Evolutionary conservation across 1,139 yeast genomes (phyloP).

Genomic region (Hemisphaericaspora xylofermentans): DNA sequence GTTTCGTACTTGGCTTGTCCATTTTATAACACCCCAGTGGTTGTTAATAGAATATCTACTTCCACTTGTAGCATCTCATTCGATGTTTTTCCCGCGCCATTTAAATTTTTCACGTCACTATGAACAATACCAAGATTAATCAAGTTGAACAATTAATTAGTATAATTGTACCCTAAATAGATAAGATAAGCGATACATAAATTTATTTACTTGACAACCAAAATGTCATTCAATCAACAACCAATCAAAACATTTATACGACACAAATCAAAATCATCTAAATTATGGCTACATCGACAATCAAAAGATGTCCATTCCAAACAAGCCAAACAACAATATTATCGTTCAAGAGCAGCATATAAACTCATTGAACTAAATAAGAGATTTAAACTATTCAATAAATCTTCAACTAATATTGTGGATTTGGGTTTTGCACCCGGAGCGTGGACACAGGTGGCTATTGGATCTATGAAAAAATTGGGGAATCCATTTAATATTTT

Average conservation of each 20-base stretch:
- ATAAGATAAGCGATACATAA: neutral
- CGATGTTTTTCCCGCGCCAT: too few relatives aligned
- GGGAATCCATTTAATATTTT: constrained; percentile 22
- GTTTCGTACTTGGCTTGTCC: too few relatives aligned
- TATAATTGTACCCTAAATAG: too few relatives aligned
- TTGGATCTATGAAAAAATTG: constrained; percentile 22
- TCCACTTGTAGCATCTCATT: too few relatives aligned
- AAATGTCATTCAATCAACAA: neutral
- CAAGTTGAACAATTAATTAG: too few relatives aligned
- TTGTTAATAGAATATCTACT: too few relatives aligned
- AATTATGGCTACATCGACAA: constrained; percentile 75
- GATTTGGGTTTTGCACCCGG: constrained; percentile 65
- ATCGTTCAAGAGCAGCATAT: constrained; percentile 87
- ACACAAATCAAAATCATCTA: constrained; percentile 49
- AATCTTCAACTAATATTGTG: constrained; percentile 54
- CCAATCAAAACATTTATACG: constrained; percentile 5
- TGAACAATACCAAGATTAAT: too few relatives aligned
- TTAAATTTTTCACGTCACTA: too few relatives aligned
- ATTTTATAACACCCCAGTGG: too few relatives aligned
- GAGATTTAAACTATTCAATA: constrained; percentile 56
- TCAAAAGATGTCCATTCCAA: constrained; percentile 59
- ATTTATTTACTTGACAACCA: too few relatives aligned
- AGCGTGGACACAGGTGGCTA: constrained; percentile 49
- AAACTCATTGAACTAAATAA: constrained; percentile 73
- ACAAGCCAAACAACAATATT: constrained; percentile 62